A percentile compares a stretch with the other conserved stretches of the same genome.
phyloP scores from a whole-genome alignment of 2,329 filamentous ascomycete species.

The Lasiodiplodia sp. region DNA sequence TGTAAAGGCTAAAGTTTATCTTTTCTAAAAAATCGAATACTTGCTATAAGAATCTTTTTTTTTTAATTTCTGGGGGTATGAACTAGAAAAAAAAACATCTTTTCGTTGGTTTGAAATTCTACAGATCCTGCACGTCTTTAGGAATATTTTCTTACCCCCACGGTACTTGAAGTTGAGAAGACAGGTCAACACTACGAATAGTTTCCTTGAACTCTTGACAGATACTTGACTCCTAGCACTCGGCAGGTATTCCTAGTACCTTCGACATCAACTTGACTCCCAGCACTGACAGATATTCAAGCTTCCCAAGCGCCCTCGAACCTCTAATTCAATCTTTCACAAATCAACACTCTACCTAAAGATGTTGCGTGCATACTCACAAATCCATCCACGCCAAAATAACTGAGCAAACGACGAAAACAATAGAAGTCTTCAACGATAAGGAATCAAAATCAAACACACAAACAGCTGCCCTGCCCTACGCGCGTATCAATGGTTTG shows the following conservation, averaged over 20 bases:
- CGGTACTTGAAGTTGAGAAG: no score
- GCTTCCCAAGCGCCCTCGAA: background rate
- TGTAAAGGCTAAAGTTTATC: no score
- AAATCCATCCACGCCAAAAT: background rate
- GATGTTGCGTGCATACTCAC: background rate
- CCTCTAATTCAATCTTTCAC: conserved; percentile 12
- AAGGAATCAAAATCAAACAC: background rate
- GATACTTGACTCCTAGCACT: background rate
- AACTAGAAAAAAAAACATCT: no score
- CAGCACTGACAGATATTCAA: background rate
- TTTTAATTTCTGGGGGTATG: no score
- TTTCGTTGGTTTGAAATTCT: no score
- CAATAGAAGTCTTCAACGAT: background rate
- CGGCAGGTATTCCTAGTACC: background rate
- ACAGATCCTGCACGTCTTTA: no score
- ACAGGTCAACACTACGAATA: no score
- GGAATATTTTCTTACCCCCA: no score
- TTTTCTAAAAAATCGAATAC: no score
- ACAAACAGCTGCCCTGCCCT: background rate
- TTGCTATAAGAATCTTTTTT: no score
- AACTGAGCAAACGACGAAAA: background rate
- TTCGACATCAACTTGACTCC: background rate
- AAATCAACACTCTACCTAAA: background rate
- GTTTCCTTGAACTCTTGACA: no score
- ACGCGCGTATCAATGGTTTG: background rate